phyloP scores from a whole-genome alignment of 2,329 filamentous ascomycete species.

The Plenodomus lindquistii region DNA sequence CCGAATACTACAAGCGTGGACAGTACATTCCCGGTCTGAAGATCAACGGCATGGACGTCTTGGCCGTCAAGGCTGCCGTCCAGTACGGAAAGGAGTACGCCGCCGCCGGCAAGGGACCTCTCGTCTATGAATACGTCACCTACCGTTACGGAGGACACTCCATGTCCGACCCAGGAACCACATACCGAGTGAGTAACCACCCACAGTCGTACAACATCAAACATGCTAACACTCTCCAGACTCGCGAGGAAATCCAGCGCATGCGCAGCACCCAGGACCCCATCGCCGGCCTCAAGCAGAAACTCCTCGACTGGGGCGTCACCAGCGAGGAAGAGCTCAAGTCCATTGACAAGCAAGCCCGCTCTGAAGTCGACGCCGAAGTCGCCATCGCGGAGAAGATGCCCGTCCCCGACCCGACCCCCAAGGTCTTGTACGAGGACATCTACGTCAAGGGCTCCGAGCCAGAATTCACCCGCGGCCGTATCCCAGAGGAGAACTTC shows the following conservation, averaged over 20 bases:
- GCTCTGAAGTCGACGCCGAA: slow-evolving; percentile 82
- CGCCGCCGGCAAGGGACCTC: slow-evolving; percentile 79
- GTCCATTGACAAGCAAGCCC: slow-evolving; percentile 90
- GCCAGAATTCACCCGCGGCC: slow-evolving; percentile 84
- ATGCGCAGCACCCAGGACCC: slow-evolving; percentile 99
- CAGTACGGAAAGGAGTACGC: slow-evolving; percentile 92
- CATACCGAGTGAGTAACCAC: slow-evolving; percentile 69
- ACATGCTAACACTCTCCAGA: slow-evolving; percentile 49
- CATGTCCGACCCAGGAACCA: slow-evolving; percentile 99
- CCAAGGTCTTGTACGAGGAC: slow-evolving; percentile 90
- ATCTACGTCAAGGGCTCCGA: slow-evolving; percentile 90
- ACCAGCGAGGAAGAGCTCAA: slow-evolving; percentile 94
- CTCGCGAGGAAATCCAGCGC: slow-evolving; percentile 98
- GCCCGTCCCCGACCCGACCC: slow-evolving; percentile 74
- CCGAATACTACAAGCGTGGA: slow-evolving; percentile 99
- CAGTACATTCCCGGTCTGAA: slow-evolving; percentile 99
- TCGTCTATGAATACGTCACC: slow-evolving; percentile 98
- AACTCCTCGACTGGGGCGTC: slow-evolving; percentile 94
- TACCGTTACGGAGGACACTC: slow-evolving; percentile 99
- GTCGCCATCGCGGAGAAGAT: slow-evolving; percentile 90
- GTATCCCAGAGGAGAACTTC: slow-evolving; percentile 90
- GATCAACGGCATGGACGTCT: slow-evolving; percentile 99
- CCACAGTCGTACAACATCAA: neutral
- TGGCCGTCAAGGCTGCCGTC: slow-evolving; percentile 95
- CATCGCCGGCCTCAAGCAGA: slow-evolving; percentile 96